A percentile compares a stretch with the other conserved stretches of the same genome.
Conservation (phyloP, 164 flowering plant genomes). For the Amborella trichopoda region DNA sequence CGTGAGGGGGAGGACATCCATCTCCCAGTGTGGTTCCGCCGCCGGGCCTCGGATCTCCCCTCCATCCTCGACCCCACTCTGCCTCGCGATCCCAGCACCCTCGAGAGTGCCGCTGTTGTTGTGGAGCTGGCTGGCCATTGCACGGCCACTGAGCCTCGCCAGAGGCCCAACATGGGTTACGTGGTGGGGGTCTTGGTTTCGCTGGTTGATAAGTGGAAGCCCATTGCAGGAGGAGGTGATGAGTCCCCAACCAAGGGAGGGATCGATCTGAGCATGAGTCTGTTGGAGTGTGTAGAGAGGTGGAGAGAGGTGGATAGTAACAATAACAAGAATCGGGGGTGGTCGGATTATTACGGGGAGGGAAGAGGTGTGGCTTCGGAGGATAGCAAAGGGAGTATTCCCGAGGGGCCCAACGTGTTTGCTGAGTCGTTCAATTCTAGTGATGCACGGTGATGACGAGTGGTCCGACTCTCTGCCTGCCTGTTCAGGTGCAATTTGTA, state of each 20-base stretch:
- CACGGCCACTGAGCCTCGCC: slow-evolving; percentile 19
- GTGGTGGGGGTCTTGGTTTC: slow-evolving; percentile 17
- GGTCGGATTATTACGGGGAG: no score
- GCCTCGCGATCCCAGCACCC: no score
- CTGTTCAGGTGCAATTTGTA: no score
- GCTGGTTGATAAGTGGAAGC: slow-evolving; percentile 21
- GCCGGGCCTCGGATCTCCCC: no score
- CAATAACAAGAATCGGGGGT: slow-evolving; percentile 31
- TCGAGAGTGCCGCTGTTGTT: slow-evolving; percentile 8
- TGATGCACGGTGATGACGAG: slow-evolving; percentile 50
- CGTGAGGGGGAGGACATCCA: no score
- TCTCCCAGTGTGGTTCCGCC: no score
- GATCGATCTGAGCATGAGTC: no score
- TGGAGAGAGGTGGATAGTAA: slow-evolving; percentile 60
- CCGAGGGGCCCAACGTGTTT: slow-evolving; percentile 55
- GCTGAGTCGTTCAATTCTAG: slow-evolving; percentile 59
- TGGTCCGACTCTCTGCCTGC: no score
- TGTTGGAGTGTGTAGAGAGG: no score
- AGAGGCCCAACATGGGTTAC: slow-evolving; percentile 23
- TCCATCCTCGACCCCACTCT: no score
- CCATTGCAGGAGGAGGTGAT: slow-evolving; percentile 8
- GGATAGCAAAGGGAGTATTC: slow-evolving; percentile 69
- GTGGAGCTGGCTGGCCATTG: slow-evolving; percentile 23
- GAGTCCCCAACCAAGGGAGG: no score
- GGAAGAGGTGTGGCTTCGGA: slow-evolving; percentile 22